Evolutionary conservation across 495 filamentous ascomycete species (phyloP).

Genomic region (Hypoxylon perforatum): DNA sequence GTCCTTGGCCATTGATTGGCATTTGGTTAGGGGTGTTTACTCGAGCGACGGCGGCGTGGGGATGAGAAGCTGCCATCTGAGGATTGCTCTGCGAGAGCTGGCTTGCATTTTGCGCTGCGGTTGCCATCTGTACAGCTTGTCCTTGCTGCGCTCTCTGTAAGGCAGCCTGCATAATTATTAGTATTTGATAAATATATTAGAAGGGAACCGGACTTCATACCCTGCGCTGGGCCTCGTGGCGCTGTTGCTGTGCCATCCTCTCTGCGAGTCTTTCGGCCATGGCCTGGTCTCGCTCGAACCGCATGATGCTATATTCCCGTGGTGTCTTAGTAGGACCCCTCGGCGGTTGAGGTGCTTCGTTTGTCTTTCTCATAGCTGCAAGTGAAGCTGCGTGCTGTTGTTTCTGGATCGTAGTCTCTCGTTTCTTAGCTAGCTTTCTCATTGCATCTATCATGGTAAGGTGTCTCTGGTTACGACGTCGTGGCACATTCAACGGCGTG

Average conservation of each 20-base stretch:
- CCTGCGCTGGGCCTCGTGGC: constrained; percentile 65
- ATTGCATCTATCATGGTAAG: constrained; percentile 91
- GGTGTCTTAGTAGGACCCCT: constrained; percentile 70
- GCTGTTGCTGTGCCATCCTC: constrained; percentile 74
- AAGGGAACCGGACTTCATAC: constrained; percentile 56
- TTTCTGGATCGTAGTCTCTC: constrained; percentile 85
- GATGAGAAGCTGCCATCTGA: constrained; percentile 54
- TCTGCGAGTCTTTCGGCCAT: constrained; percentile 80
- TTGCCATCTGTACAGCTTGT: constrained; percentile 54
- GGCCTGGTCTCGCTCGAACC: constrained; percentile 84
- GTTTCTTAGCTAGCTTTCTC: constrained; percentile 93
- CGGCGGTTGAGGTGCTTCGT: constrained; percentile 73
- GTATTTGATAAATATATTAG: constrained; percentile 29
- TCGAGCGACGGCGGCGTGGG: constrained; percentile 50
- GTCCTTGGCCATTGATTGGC: constrained; percentile 49
- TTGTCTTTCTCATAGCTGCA: constrained; percentile 76
- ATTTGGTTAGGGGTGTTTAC: constrained; percentile 51
- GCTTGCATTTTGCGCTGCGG: constrained; percentile 47
- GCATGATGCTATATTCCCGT: constrained; percentile 87
- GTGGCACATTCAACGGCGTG: constrained; percentile 82
- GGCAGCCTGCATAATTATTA: constrained; percentile 45
- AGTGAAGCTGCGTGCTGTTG: constrained; percentile 80
- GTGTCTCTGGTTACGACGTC: constrained; percentile 84
- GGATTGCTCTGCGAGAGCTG: constrained; percentile 49
- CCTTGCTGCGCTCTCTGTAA: constrained; percentile 53